These are phyloP conservation scores for Pelargonium fulgidum DNA, from an alignment of 441 rosid genomes.

Conservation along the genomic window DNA sequence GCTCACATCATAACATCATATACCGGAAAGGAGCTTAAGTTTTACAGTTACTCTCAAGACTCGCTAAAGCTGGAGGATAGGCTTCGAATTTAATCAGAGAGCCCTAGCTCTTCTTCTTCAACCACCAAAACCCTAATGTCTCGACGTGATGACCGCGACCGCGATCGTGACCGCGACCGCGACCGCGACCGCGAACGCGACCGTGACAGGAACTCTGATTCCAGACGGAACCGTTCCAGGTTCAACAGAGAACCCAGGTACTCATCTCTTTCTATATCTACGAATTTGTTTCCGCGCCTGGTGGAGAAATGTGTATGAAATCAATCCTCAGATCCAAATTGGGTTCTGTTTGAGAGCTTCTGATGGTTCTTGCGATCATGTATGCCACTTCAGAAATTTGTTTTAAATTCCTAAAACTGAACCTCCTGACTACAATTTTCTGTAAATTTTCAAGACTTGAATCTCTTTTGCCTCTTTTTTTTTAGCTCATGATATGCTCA, in stretches of 20 bases:
- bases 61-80: no score
- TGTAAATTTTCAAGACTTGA: neutral
- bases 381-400: neutral
- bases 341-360: neutral
- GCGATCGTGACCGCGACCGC: no score
- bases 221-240: constrained; percentile 50
- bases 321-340: neutral
- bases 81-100: no score
- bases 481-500: neutral
- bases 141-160: constrained; percentile 5
- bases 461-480: neutral
- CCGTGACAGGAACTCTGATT: constrained; percentile 40
- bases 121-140: constrained; percentile 7
- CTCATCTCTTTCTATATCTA: constrained; percentile 5
- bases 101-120: neutral
- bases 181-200: neutral
- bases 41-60: no score
- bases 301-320: neutral
- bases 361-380: neutral
- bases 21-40: neutral
- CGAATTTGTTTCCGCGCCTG: neutral
- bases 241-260: constrained; percentile 66
- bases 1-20: neutral
- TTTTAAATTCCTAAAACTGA: neutral
- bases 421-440: neutral